Conservation (phyloP, 306 rosid species). For the Hippophae tibetana region DNA sequence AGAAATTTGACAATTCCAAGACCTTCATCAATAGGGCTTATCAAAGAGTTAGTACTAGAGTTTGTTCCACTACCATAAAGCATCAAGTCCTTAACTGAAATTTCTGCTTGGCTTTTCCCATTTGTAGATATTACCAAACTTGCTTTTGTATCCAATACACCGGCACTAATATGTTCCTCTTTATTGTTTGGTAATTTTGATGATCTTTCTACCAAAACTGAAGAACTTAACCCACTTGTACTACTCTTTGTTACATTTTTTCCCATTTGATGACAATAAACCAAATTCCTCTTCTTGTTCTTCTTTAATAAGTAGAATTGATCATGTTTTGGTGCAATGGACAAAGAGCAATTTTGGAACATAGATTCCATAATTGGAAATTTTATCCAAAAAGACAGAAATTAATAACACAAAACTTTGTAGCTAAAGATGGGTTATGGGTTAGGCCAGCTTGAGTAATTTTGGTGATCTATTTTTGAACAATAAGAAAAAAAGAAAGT, state of each 20-base stretch:
- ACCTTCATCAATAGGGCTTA: constrained; percentile 46
- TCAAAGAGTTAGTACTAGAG: constrained; percentile 7
- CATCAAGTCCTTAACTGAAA: constrained; percentile 52
- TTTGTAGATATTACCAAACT: constrained; percentile 54
- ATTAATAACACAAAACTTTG: constrained; percentile 3
- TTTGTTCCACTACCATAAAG: constrained; percentile 19
- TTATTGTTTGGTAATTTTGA: constrained; percentile 10
- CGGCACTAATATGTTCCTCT: constrained; percentile 29
- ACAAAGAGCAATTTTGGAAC: constrained; percentile 40
- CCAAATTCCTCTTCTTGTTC: constrained; percentile 21
- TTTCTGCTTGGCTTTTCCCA: constrained; percentile 35
- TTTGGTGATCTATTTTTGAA: neutral
- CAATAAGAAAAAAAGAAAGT: constrained; percentile 26
- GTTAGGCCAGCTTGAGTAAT: too few relatives aligned
- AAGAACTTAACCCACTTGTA: constrained; percentile 30
- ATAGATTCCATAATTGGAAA: constrained; percentile 49
- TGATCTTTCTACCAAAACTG: constrained; percentile 34
- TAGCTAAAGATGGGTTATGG: too few relatives aligned
- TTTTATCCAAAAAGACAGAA: constrained; percentile 1
- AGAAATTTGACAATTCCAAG: constrained; percentile 77
- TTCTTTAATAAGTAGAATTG: constrained; percentile 26
- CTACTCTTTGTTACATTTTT: constrained; percentile 28
- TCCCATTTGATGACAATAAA: constrained; percentile 50
- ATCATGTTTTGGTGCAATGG: constrained; percentile 26
- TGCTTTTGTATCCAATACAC: constrained; percentile 44